Percentiles rank a stretch among this genome's conserved stretches.
phyloP scores from a whole-genome alignment of 805 yeast species.

The Wickerhamomyces canadensis region DNA sequence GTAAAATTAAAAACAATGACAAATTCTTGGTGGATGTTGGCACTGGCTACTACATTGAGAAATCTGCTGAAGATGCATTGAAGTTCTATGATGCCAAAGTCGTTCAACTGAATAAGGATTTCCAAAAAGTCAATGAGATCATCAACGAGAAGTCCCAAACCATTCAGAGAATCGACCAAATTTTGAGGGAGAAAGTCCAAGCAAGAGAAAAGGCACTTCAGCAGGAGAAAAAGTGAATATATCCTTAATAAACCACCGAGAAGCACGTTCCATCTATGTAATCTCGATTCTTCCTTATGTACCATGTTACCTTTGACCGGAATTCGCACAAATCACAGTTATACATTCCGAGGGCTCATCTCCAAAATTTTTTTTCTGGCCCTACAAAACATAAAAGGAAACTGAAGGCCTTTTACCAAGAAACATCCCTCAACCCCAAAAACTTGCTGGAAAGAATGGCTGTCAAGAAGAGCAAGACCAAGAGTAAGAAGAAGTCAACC shows the following conservation, averaged over 20 bases:
- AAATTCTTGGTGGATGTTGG: slow-evolving; percentile 90
- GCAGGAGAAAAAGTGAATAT: not conserved
- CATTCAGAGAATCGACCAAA: slow-evolving; percentile 54
- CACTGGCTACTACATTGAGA: slow-evolving; percentile 92
- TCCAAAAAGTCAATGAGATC: slow-evolving; percentile 66
- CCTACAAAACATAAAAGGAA: too few relatives aligned
- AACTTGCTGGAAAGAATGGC: too few relatives aligned
- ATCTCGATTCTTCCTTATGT: too few relatives aligned
- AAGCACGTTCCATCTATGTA: too few relatives aligned
- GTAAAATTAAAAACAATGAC: slow-evolving; percentile 57
- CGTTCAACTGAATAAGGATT: slow-evolving; percentile 64
- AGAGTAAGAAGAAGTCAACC: slow-evolving; percentile 21
- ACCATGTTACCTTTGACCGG: too few relatives aligned
- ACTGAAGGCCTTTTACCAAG: too few relatives aligned
- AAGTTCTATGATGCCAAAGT: slow-evolving; percentile 71
- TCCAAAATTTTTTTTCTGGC: too few relatives aligned
- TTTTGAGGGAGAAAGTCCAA: slow-evolving; percentile 46
- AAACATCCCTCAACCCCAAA: too few relatives aligned
- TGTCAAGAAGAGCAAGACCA: slow-evolving; percentile 7
- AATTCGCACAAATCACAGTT: too few relatives aligned
- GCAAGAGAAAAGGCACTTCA: slow-evolving; percentile 28
- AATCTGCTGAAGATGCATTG: slow-evolving; percentile 59
- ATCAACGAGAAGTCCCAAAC: slow-evolving; percentile 69
- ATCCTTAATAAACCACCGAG: too few relatives aligned
- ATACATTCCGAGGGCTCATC: too few relatives aligned